Percentiles rank a stretch among this genome's conserved stretches.
Evolutionary conservation across 169 alveolate genomes (phyloP).

Genomic region (Eimeria praecox): DNA sequence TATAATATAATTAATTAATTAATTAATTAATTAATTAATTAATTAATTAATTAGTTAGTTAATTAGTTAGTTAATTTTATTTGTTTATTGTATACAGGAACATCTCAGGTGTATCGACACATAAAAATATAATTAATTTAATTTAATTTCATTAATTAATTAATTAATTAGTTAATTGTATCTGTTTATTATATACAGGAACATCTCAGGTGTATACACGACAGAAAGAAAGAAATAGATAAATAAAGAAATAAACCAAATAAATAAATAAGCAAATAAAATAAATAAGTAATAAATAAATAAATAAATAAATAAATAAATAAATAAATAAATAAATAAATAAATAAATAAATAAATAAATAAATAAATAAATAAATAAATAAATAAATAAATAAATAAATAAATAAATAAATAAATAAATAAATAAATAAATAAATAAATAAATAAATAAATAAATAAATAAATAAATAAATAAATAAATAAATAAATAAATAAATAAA

Average conservation of each 20-base stretch:
- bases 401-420: not conserved
- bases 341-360: not conserved
- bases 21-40: not conserved
- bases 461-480: not conserved
- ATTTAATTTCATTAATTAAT: no score
- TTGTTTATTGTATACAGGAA: no score
- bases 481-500: not conserved
- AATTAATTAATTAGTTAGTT: no score
- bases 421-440: not conserved
- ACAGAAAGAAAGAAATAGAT: no score
- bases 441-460: not conserved
- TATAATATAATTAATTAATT: not conserved
- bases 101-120: no score
- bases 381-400: no score
- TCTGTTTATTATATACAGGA: no score
- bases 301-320: not conserved
- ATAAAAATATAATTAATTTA: no score
- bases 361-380: not conserved
- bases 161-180: no score
- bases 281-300: not conserved
- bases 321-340: not conserved
- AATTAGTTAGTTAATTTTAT: no score
- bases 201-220: no score
- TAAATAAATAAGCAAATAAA: not conserved
- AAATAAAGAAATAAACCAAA: not conserved